These are phyloP conservation scores for Eimeria praecox DNA, from an alignment of 169 alveolate species.

Conservation along the genomic window DNA sequence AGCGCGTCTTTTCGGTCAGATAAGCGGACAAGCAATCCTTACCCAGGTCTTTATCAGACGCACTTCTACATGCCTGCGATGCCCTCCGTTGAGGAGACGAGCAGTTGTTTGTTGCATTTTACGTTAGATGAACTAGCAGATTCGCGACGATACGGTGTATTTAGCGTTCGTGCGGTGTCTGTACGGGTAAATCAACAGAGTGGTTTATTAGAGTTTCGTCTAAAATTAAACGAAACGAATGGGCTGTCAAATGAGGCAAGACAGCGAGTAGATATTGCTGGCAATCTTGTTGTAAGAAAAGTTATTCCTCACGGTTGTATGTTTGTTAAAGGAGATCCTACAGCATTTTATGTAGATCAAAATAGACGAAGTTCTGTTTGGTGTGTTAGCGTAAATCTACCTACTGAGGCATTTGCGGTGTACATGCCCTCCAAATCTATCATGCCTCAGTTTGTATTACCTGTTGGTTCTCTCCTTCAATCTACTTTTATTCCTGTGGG, in stretches of 20 bases:
- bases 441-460: not conserved
- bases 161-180: not conserved
- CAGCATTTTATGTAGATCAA: not conserved
- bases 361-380: not conserved
- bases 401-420: constrained; percentile 8
- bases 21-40: constrained; percentile 18
- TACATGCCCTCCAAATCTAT: not conserved
- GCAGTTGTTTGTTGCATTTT: not conserved
- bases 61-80: not conserved
- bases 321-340: not conserved
- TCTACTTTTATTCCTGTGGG: not conserved
- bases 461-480: not conserved
- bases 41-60: not conserved
- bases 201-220: not conserved
- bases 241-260: not conserved
- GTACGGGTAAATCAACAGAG: not conserved
- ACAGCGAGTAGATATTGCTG: not conserved
- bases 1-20: constrained; percentile 97
- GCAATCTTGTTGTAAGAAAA: not conserved
- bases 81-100: not conserved
- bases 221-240: not conserved
- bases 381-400: not conserved
- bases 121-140: not conserved
- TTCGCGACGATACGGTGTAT: not conserved
- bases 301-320: not conserved